Evolutionary conservation across 805 yeast genomes (phyloP), one percentile per base, ranked within the genome.

Genomic region (Peterozyma xylosa): DNA sequence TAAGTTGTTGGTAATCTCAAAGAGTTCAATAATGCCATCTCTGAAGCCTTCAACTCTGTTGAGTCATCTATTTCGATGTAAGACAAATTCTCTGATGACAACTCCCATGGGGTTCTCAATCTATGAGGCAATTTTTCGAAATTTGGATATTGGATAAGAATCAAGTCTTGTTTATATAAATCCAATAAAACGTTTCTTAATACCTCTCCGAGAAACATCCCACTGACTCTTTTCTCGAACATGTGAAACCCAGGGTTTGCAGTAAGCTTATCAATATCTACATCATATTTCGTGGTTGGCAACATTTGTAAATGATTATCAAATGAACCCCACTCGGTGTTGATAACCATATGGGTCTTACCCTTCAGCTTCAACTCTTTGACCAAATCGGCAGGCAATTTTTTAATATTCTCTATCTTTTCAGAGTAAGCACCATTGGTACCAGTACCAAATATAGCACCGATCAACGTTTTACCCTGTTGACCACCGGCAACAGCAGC

Each of bases 271-370:
- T 91, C 95, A 51, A 91, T 78, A 27, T 65, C 69, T 40, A 67
- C 62, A 66, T 91, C 99, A 60, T 80, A 90, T 48, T 78, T 75
- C 3, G 96, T 86, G 40, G 70, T 74, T 48, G 97, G 97, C 50
- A 91, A 70, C 35, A 80, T 69, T 51, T 77, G 71, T 48, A 89
- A 71, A 17, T 78, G 81, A 58, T 91, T 91, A 64, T 91, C 98
- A 56, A 90, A 91, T 37, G 96, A 88, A 50, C 98, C 98, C 96
- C 98, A 93, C 66, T 93, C 99, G 38, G 96, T 90, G 67, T 90
- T 90, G 54, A 90, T 75, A 50, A 88, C 85, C 96, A 90, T 90
- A 50, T 81, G 79, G 2, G 71, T 68, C 42, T 73, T 70, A 33
- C 78, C 81, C 41, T 65, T 58, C 1, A 60, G 53, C 43, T 58